These are phyloP conservation scores for Metarhizium sp. DNA, from an alignment of 2,329 filamentous ascomycete genomes.

Conservation along the genomic window DNA sequence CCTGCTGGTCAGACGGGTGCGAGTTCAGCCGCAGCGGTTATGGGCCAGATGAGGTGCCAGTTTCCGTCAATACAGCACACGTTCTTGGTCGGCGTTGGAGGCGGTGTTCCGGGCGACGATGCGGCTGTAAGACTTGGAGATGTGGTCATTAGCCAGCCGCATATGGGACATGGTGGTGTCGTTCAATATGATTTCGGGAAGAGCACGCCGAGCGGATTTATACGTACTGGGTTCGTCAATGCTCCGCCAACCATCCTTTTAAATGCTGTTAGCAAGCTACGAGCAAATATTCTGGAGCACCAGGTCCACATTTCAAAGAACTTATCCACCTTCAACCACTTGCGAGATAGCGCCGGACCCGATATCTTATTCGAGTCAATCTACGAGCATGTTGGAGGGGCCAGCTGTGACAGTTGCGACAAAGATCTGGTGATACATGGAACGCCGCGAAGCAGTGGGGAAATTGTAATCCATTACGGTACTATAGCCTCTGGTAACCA, in stretches of 20 bases:
- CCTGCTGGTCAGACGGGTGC: constrained; percentile 22
- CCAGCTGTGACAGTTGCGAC: neutral
- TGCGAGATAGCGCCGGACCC: neutral
- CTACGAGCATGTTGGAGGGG: neutral
- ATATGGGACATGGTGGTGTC: constrained; percentile 3
- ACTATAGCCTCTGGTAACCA: constrained; percentile 22
- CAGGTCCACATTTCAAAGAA: neutral
- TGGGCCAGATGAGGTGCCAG: constrained; percentile 18
- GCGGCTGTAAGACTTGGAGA: constrained; percentile 11
- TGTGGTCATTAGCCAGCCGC: constrained; percentile 10
- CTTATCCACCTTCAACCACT: neutral
- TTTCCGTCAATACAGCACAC: constrained; percentile 18
- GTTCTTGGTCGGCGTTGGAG: constrained; percentile 14
- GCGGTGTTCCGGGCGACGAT: constrained; percentile 8
- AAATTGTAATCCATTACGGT: constrained; percentile 11
- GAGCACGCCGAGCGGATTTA: neutral
- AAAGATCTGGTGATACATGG: neutral
- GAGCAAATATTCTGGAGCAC: neutral
- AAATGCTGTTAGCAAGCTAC: neutral
- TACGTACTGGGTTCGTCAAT: neutral
- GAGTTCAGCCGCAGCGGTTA: constrained; percentile 19
- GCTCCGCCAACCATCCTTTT: neutral
- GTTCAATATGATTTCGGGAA: constrained; percentile 10
- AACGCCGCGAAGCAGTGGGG: neutral
- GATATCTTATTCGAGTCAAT: neutral